phyloP scores from a whole-genome alignment of 2,329 filamentous ascomycete species.

The Elsinoe australis region DNA sequence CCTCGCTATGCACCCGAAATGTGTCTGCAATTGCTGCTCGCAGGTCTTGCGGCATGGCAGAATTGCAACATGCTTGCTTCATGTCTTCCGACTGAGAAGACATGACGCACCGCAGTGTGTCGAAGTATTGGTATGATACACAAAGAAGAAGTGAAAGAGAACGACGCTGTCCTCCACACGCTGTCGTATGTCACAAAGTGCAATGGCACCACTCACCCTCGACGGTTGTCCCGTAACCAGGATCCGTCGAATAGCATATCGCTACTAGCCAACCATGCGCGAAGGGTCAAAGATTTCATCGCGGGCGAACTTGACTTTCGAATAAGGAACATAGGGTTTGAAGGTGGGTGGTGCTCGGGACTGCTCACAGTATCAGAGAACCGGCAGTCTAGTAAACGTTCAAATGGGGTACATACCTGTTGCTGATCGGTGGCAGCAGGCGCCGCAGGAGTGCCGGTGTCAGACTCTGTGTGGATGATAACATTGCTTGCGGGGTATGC shows the following conservation, averaged over 20 bases:
- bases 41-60: too few relatives aligned
- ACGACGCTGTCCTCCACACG: not conserved
- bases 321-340: not conserved
- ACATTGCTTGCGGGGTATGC: constrained; percentile 2
- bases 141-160: constrained; percentile 2
- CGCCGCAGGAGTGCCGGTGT: not conserved
- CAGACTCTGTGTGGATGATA: constrained; percentile 10
- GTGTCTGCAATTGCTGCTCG: too few relatives aligned
- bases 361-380: too few relatives aligned
- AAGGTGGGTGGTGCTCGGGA: too few relatives aligned
- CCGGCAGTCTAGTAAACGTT: too few relatives aligned
- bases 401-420: too few relatives aligned
- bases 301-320: not conserved
- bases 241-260: constrained; percentile 5
- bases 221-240: constrained; percentile 12
- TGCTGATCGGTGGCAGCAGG: not conserved
- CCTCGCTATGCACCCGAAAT: constrained; percentile 9
- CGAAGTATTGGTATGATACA: not conserved
- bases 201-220: constrained; percentile 15
- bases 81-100: not conserved
- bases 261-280: not conserved
- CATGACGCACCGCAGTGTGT: not conserved
- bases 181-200: constrained; percentile 1
- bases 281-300: not conserved
- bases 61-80: too few relatives aligned